These are phyloP conservation scores for Solanum dulcamara DNA, from an alignment of 257 asterid species.

Conservation along the genomic window DNA sequence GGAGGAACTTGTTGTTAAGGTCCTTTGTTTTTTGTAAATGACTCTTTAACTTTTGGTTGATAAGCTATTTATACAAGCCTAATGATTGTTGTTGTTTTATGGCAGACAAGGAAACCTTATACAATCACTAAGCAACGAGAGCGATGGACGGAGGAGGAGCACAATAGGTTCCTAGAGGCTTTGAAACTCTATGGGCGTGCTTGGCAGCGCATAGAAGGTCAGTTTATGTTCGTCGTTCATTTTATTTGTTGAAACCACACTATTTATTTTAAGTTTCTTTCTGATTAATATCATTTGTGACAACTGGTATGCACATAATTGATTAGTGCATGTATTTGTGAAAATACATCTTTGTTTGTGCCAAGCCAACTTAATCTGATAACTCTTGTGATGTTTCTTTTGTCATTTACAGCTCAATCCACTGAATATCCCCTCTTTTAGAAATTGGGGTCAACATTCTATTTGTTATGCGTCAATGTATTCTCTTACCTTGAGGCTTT, in stretches of 20 bases:
- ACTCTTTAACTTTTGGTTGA: neutral
- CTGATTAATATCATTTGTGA: neutral
- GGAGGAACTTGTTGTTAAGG: slow-evolving; percentile 77
- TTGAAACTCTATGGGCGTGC: slow-evolving; percentile 96
- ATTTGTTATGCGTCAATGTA: neutral
- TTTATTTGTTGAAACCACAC: neutral
- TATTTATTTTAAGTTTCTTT: neutral
- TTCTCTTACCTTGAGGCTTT: slow-evolving; percentile 11
- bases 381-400: neutral
- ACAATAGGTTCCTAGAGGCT: slow-evolving; percentile 79
- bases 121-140: slow-evolving; percentile 97
- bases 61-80: neutral
- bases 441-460: neutral
- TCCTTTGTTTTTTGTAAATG: slow-evolving; percentile 5
- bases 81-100: neutral
- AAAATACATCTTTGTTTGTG: neutral
- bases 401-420: neutral
- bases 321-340: neutral
- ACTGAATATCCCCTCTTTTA: neutral
- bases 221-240: neutral
- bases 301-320: neutral
- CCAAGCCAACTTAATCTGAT: neutral
- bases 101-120: slow-evolving; percentile 86
- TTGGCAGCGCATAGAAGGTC: slow-evolving; percentile 99
- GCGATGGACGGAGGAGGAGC: slow-evolving; percentile 99